Conservation (phyloP, 2,329 filamentous ascomycete species). For the Didymella pinodella region DNA sequence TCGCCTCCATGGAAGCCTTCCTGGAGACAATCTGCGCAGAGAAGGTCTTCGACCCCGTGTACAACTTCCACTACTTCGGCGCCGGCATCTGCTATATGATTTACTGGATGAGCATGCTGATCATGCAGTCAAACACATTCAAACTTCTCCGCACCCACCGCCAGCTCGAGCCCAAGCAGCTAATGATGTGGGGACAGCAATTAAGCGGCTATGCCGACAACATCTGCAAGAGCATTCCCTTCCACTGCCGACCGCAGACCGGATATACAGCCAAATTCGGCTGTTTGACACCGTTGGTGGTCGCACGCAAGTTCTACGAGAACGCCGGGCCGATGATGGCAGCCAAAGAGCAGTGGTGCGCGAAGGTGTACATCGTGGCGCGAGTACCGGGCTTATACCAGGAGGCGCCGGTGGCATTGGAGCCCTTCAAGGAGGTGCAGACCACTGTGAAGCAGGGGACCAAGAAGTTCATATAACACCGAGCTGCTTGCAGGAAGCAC, state of each 20-base stretch:
- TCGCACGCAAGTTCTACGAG: slow-evolving; percentile 48
- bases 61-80: slow-evolving; percentile 44
- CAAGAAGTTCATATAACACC: slow-evolving; percentile 30
- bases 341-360: slow-evolving; percentile 43
- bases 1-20: slow-evolving; percentile 39
- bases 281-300: slow-evolving; percentile 45
- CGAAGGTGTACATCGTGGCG: slow-evolving; percentile 39
- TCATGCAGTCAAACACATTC: slow-evolving; percentile 48
- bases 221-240: slow-evolving; percentile 47
- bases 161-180: slow-evolving; percentile 38
- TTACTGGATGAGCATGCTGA: slow-evolving; percentile 50
- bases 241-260: slow-evolving; percentile 36
- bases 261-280: slow-evolving; percentile 47
- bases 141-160: slow-evolving; percentile 35
- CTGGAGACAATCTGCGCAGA: slow-evolving; percentile 35
- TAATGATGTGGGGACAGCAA: slow-evolving; percentile 45
- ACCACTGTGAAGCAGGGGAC: slow-evolving; percentile 32
- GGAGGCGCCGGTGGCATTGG: slow-evolving; percentile 33
- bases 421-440: slow-evolving; percentile 41
- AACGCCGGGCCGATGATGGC: slow-evolving; percentile 31
- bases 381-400: slow-evolving; percentile 45
- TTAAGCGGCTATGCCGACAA: slow-evolving; percentile 42
- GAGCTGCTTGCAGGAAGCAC: background rate
- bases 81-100: slow-evolving; percentile 47
- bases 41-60: slow-evolving; percentile 40